Evolutionary conservation across 2,329 filamentous ascomycete genomes (phyloP), one percentile per base, ranked within the genome.

Genomic region (Raffaelea albimanens): DNA sequence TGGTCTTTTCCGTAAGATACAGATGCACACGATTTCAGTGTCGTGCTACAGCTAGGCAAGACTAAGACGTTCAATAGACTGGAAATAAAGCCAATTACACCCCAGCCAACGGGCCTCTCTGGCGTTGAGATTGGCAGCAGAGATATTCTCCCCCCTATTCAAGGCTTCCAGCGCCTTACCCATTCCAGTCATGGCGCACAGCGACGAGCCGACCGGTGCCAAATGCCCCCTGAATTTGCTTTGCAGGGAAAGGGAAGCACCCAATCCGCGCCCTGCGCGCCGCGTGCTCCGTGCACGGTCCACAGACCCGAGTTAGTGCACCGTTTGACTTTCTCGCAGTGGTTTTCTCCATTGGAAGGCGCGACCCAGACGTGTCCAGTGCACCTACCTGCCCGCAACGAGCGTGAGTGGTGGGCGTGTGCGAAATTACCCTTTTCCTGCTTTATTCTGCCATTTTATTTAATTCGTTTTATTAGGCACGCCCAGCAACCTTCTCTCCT

Each of bases 181-280:
- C 18, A n/a, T 53, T 52, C 18, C 4, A 29, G 53, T 22, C 14
- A 46, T 52, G 49, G 53, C 46, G 50, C 43, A 39, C 9, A 48
- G 21, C 42, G 13, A 39, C 44, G 44, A 50, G 44, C 47, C 44
- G 45, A 39, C 25, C 20, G 50, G 44, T 48, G 44, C 29, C 44
- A 31, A 45, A 40, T 29, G 34, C 46, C 52, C 53, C 51, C 51
- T 53, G 51, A 53, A 53, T 49, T 51, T 50, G 36, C 31, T 41
- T 53, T 40, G 25, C 43, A 25, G 38, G 13, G 13, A 29, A 29
- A 13, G 25, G 25, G 13, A 7, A 7, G 13, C 25, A 29, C 25
- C 43, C n/a, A 46, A 36, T 38, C 22, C 19, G 36, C 18, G 45
- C 45, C 20, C 10, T 40, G 49, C 18, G 21, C 47, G 34, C 23